Base-by-base conservation (phyloP, 2,329 filamentous ascomycete genomes). In the Fusarium illudens region DNA sequence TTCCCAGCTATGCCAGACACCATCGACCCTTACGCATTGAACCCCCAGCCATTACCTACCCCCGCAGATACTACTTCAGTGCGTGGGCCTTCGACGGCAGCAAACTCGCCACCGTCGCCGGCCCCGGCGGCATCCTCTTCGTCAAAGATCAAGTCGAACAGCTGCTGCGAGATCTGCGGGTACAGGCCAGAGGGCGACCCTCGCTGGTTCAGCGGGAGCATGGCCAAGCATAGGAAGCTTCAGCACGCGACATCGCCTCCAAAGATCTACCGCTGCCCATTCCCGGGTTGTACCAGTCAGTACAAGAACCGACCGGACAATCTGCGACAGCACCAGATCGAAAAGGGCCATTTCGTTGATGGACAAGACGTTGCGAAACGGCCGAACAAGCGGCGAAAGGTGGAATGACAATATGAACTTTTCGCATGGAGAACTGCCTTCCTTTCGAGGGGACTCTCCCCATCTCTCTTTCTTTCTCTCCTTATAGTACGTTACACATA, bases 241-340 rank as follows among this genome's bases (percentile, higher is more conserved):
- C 83, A 86, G 74, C 86, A 88, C 75, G 82, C 83, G 51, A 76
- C 76, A 12, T 79, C 77, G 3, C 83, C 83, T 33, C 82, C 84
- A 8, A 78, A 79, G 62, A 85, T 87, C 44, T 88, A 84, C 75
- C 79, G 79, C 62, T 88, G 86, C 64, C 80, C 81, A 3, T 87
- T 74, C 50, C 85, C 84, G 3, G 84, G 84, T 3, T 88, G 86
- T 71, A 82, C 77, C 20, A 87, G 84, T 71, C 81, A 83, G 68
- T 88, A 85, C 71, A 85, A 83, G 74, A 87, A 87, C 68, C 80
- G 86, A 12, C 81, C 80, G 25, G 86, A 87, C 69, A 88, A 87
- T 58, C 74, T 88, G 64, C 79, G 83, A 60, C 84, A 87, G 72
- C 86, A 88, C 70, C 84, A 86, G 73, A 81, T 85, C 32, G 84